phyloP scores from a whole-genome alignment of 148 eudicot species.

The Bassia scoparia region DNA sequence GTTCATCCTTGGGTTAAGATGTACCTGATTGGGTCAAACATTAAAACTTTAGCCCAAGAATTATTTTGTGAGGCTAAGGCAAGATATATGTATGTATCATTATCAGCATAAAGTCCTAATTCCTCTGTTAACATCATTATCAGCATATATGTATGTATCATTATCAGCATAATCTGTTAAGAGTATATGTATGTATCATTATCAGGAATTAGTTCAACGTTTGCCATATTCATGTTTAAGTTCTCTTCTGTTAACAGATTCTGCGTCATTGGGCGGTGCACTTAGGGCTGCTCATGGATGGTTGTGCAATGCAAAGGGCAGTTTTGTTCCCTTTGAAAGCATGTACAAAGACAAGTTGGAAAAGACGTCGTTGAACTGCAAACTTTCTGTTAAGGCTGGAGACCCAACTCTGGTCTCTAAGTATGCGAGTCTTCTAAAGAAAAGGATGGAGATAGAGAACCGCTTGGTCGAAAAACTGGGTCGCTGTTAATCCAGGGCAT shows the following conservation, averaged over 20 bases:
- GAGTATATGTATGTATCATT: no score
- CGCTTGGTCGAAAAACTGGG: slow-evolving; percentile 66
- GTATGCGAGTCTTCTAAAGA: slow-evolving; percentile 64
- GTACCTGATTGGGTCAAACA: neutral
- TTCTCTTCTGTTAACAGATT: slow-evolving; percentile 43
- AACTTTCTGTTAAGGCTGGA: slow-evolving; percentile 65
- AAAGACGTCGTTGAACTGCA: slow-evolving; percentile 51
- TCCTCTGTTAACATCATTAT: no score
- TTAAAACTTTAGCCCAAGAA: no score
- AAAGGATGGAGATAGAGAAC: slow-evolving; percentile 72
- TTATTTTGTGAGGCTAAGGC: neutral
- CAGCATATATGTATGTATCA: no score
- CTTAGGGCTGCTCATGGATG: slow-evolving; percentile 94
- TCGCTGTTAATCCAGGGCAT: slow-evolving; percentile 31
- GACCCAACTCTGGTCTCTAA: slow-evolving; percentile 56
- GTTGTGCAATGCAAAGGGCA: slow-evolving; percentile 72
- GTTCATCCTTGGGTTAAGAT: neutral
- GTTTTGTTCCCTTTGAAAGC: slow-evolving; percentile 58
- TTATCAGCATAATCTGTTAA: no score
- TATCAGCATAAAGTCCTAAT: no score
- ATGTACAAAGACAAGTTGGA: slow-evolving; percentile 68
- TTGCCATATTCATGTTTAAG: neutral
- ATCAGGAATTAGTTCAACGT: no score
- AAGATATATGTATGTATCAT: neutral
- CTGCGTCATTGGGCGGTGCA: slow-evolving; percentile 84